Evolutionary conservation across 202 grass and related monocot species (phyloP).

Genomic region (Schoenoplectus tabernaemontani): DNA sequence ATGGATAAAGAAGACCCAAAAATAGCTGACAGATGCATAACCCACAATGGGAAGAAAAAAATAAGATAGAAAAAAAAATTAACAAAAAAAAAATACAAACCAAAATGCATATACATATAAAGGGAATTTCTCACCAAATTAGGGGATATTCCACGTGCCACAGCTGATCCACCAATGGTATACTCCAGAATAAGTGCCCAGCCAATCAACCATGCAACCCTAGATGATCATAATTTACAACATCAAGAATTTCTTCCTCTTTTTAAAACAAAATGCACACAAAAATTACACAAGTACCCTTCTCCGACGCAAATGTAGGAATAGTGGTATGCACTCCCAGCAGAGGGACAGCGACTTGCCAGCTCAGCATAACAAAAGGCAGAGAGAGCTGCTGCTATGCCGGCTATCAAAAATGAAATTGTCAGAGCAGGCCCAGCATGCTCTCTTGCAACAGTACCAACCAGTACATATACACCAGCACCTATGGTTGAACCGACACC

Average conservation of each 20-base stretch:
- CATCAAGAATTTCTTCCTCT: not conserved
- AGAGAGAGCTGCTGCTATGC: constrained; percentile 82
- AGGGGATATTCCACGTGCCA: constrained; percentile 94
- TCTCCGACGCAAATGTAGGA: constrained; percentile 96
- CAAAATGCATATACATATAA: not conserved
- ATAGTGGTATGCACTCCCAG: constrained; percentile 91
- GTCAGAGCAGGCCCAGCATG: constrained; percentile 73
- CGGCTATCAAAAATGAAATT: constrained; percentile 89
- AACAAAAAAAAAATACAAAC: not conserved
- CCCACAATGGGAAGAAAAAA: constrained; percentile 12
- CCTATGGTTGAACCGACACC: constrained; percentile 89
- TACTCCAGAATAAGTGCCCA: constrained; percentile 97
- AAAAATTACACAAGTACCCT: constrained; percentile 50
- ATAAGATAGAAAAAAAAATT: constrained; percentile 1
- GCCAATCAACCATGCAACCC: constrained; percentile 95
- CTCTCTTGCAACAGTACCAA: constrained; percentile 87
- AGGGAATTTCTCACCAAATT: constrained; percentile 60
- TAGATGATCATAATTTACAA: constrained; percentile 25
- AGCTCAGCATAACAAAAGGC: constrained; percentile 98
- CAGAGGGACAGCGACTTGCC: constrained; percentile 88
- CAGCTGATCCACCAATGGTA: constrained; percentile 94
- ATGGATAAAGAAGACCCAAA: constrained; percentile 11
- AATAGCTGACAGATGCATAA: not conserved
- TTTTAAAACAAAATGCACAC: not conserved
- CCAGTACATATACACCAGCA: constrained; percentile 92